A percentile compares a stretch with the other conserved stretches of the same genome.
Conservation (phyloP, 2,329 filamentous ascomycete species). For the Rhytidhysteron rufulum region DNA sequence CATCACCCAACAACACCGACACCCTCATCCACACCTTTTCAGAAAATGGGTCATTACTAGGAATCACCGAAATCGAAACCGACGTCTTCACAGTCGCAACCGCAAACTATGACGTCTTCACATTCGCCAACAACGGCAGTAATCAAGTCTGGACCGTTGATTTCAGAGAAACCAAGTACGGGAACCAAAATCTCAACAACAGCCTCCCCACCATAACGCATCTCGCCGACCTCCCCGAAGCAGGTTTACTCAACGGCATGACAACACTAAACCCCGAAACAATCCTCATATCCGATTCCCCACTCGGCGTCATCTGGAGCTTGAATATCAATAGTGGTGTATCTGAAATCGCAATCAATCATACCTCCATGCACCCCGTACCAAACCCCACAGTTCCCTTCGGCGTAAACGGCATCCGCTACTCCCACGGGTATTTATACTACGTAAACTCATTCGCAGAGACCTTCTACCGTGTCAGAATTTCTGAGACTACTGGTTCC, state of each 20-base stretch:
- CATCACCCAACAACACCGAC: slow-evolving; percentile 11
- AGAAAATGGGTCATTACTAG: slow-evolving; percentile 21
- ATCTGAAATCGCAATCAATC: slow-evolving; percentile 9
- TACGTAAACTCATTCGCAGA: slow-evolving; percentile 15
- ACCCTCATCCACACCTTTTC: slow-evolving; percentile 25
- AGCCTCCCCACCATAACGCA: slow-evolving; percentile 3
- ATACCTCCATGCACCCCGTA: slow-evolving; percentile 11
- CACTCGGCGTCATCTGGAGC: slow-evolving; percentile 12
- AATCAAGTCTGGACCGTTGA: slow-evolving; percentile 18
- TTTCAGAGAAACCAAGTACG: slow-evolving; percentile 1
- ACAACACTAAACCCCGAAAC: slow-evolving; percentile 12
- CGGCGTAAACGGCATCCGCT: slow-evolving; percentile 21
- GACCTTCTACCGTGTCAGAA: slow-evolving; percentile 11
- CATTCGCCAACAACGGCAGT: slow-evolving; percentile 7
- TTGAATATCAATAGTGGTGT: slow-evolving; percentile 11
- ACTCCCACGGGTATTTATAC: slow-evolving; percentile 13
- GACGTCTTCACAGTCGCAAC: slow-evolving; percentile 33
- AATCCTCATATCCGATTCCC: slow-evolving; percentile 21
- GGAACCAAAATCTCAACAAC: neutral
- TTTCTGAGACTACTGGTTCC: slow-evolving; percentile 9
- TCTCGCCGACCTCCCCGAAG: slow-evolving; percentile 12
- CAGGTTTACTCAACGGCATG: slow-evolving; percentile 20
- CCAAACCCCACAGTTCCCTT: slow-evolving; percentile 7
- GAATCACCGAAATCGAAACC: slow-evolving; percentile 32
- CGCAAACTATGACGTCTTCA: slow-evolving; percentile 9